Conservation (phyloP, 192 early-diverging fungal species). For the Funneliformis geosporum region DNA sequence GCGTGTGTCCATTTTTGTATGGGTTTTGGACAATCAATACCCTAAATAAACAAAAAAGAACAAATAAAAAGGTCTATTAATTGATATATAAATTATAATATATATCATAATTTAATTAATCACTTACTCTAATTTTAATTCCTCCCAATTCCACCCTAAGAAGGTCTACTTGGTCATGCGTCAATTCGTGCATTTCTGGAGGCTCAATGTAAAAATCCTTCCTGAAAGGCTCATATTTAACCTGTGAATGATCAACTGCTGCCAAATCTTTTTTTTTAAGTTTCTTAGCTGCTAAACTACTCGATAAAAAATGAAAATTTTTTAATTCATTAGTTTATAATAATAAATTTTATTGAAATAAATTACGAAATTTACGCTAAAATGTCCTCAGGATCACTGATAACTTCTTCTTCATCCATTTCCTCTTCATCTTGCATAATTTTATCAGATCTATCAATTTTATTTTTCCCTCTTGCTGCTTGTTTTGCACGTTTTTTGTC, state of each 20-base stretch:
- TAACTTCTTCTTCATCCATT: slow-evolving; percentile 54
- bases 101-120: background rate
- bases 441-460: slow-evolving; percentile 22
- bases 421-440: slow-evolving; percentile 43
- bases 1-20: slow-evolving; percentile 93
- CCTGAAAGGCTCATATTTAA: slow-evolving; percentile 84
- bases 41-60: slow-evolving; percentile 35
- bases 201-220: slow-evolving; percentile 97
- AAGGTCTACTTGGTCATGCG: slow-evolving; percentile 79
- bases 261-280: slow-evolving; percentile 91
- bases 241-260: slow-evolving; percentile 80
- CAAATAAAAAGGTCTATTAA: background rate
- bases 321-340: background rate
- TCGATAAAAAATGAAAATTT: slow-evolving; percentile 20
- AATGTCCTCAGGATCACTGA: slow-evolving; percentile 69
- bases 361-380: slow-evolving; percentile 50
- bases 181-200: slow-evolving; percentile 81
- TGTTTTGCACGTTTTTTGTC: slow-evolving; percentile 47
- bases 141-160: slow-evolving; percentile 86
- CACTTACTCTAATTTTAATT: slow-evolving; percentile 77
- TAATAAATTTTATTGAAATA: background rate
- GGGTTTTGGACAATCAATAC: slow-evolving; percentile 89
- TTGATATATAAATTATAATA: background rate
- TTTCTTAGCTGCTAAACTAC: slow-evolving; percentile 74
- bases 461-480: slow-evolving; percentile 30